Conservation (phyloP, 495 filamentous ascomycete genomes). For the Podospora sp. region DNA sequence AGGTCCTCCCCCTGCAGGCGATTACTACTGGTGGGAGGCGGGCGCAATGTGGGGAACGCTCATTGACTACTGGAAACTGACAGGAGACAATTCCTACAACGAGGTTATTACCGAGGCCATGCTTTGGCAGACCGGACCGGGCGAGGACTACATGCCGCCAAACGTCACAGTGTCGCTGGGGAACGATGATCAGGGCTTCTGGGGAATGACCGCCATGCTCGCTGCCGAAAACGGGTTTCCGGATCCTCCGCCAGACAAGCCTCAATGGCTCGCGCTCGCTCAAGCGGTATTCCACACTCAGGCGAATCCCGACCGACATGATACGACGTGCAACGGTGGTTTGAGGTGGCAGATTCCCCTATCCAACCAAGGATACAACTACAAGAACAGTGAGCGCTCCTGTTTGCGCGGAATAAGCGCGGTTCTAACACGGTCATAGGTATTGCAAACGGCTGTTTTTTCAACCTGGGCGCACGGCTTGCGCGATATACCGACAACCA, state of each 20-base stretch:
- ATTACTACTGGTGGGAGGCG: slow-evolving; percentile 69
- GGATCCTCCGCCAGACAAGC: slow-evolving; percentile 57
- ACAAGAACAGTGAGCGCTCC: slow-evolving; percentile 73
- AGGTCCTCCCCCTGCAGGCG: slow-evolving; percentile 52
- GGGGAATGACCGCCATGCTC: slow-evolving; percentile 73
- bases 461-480: slow-evolving; percentile 79
- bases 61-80: slow-evolving; percentile 79
- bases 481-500: slow-evolving; percentile 75
- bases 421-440: slow-evolving; percentile 34
- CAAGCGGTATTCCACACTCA: slow-evolving; percentile 80
- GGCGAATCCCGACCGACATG: slow-evolving; percentile 59
- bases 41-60: slow-evolving; percentile 74
- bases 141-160: slow-evolving; percentile 66
- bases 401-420: background rate
- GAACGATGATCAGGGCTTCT: slow-evolving; percentile 83
- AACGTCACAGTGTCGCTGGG: slow-evolving; percentile 79
- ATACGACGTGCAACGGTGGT: slow-evolving; percentile 67
- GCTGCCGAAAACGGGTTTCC: slow-evolving; percentile 74
- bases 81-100: slow-evolving; percentile 73
- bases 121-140: slow-evolving; percentile 66
- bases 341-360: slow-evolving; percentile 83
- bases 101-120: slow-evolving; percentile 62
- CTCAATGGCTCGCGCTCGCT: slow-evolving; percentile 72
- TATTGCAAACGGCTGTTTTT: slow-evolving; percentile 84
- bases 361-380: slow-evolving; percentile 77